A percentile compares a stretch with the other conserved stretches of the same genome.
Conservation (phyloP, 768 basidiomycete species). For the Boletus subcaerulescens region DNA sequence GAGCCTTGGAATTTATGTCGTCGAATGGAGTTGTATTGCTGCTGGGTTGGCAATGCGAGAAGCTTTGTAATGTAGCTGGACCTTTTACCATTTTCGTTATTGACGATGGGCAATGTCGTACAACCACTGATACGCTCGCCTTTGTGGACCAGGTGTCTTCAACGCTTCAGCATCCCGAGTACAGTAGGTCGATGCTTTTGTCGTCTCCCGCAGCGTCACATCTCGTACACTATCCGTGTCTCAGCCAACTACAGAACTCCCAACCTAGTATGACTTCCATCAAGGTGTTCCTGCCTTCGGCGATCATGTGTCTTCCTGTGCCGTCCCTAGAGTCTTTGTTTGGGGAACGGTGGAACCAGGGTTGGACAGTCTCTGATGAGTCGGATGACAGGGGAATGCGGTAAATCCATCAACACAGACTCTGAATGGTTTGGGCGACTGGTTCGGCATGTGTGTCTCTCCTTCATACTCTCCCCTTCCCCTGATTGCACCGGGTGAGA, state of each 20-base stretch:
- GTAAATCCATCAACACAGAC: neutral
- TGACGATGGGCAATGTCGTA: neutral
- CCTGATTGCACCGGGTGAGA: neutral
- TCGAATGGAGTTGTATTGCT: conserved; percentile 13
- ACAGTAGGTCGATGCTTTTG: too few species aligned
- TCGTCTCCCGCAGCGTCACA: neutral
- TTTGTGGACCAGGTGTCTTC: neutral
- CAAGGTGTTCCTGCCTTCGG: neutral
- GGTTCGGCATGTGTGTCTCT: neutral
- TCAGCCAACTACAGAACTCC: neutral
- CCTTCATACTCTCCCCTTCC: neutral
- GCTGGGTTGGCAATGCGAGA: neutral
- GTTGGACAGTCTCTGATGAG: neutral
- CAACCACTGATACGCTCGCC: neutral
- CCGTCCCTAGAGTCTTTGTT: neutral
- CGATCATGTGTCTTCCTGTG: neutral
- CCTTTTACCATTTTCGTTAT: neutral
- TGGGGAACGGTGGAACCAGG: neutral
- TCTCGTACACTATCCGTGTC: neutral
- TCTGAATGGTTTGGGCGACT: neutral
- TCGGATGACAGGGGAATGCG: neutral
- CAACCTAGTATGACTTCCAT: neutral
- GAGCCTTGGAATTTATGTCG: conserved; percentile 33
- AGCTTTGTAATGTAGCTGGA: neutral
- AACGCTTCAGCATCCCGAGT: too few species aligned